phyloP scores from a whole-genome alignment of 495 filamentous ascomycete species.

The Neurospora sp. region DNA sequence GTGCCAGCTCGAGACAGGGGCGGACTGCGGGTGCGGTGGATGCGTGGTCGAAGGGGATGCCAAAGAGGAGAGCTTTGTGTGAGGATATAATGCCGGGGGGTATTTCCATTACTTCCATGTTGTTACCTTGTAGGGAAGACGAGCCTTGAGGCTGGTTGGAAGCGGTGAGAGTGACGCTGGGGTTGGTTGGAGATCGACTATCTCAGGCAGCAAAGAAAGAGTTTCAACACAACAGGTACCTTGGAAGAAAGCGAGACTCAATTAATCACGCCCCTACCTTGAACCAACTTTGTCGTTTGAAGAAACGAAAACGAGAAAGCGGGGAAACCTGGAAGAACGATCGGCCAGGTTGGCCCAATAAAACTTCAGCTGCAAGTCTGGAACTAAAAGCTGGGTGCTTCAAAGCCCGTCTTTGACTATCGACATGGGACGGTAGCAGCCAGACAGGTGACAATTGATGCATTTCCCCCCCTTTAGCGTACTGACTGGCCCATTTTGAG shows the following conservation, averaged over 20 bases:
- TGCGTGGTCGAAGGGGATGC: slow-evolving; percentile 9
- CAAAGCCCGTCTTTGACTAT: background rate
- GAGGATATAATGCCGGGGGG: background rate
- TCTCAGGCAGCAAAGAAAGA: background rate
- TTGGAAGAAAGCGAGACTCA: background rate
- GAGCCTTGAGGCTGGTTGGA: background rate
- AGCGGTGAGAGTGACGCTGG: background rate
- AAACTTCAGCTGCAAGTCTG: background rate
- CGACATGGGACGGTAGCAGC: background rate
- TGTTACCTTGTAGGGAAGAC: background rate
- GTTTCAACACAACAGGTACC: background rate
- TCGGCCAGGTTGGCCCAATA: background rate
- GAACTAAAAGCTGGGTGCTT: background rate
- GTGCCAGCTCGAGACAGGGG: slow-evolving; percentile 10
- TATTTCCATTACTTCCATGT: background rate
- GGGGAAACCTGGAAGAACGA: background rate
- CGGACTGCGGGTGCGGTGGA: slow-evolving; percentile 2
- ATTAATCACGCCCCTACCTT: background rate
- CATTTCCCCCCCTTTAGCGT: background rate
- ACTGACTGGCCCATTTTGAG: background rate
- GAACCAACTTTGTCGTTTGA: background rate
- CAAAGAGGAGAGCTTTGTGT: slow-evolving; percentile 1
- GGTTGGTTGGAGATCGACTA: background rate
- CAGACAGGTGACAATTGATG: background rate
- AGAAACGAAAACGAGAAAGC: background rate